Percentiles rank a stretch among this genome's conserved stretches.
Conservation (phyloP, 2,329 filamentous ascomycete species). For the Ascocoryne sarcoides region DNA sequence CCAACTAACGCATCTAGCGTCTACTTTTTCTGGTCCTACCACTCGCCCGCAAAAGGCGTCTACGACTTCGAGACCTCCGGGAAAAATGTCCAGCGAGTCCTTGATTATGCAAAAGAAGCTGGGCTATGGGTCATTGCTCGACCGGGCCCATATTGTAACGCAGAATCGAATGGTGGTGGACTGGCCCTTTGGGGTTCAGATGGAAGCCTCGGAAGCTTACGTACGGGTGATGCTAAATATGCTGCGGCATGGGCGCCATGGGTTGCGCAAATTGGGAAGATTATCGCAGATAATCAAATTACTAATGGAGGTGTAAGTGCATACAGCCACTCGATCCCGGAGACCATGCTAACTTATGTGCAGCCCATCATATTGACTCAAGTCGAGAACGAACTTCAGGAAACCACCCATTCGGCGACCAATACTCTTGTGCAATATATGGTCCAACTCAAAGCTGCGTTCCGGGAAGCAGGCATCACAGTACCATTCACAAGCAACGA, state of each 20-base stretch:
- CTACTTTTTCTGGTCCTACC: constrained; percentile 44
- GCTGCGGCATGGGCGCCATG: constrained; percentile 39
- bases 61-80: constrained; percentile 43
- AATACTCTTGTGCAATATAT: constrained; percentile 42
- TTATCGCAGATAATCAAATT: constrained; percentile 41
- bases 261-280: constrained; percentile 36
- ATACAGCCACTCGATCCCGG: constrained; percentile 1
- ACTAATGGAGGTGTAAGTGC: constrained; percentile 36
- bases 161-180: constrained; percentile 40
- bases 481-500: constrained; percentile 43
- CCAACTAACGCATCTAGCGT: constrained; percentile 23
- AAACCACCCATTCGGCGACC: constrained; percentile 34
- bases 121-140: constrained; percentile 43
- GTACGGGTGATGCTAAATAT: constrained; percentile 37
- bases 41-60: constrained; percentile 34
- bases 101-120: constrained; percentile 42
- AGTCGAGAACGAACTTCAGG: constrained; percentile 44
- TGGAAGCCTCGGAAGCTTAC: constrained; percentile 35
- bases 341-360: neutral
- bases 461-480: constrained; percentile 37
- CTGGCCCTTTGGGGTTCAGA: constrained; percentile 38
- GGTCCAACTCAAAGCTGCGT: constrained; percentile 40
- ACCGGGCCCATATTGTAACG: constrained; percentile 44
- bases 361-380: constrained; percentile 41
- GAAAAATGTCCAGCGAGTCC: constrained; percentile 41